These are phyloP conservation scores for Periconia sp. DNA, from an alignment of 2,329 filamentous ascomycete species.

Conservation along the genomic window DNA sequence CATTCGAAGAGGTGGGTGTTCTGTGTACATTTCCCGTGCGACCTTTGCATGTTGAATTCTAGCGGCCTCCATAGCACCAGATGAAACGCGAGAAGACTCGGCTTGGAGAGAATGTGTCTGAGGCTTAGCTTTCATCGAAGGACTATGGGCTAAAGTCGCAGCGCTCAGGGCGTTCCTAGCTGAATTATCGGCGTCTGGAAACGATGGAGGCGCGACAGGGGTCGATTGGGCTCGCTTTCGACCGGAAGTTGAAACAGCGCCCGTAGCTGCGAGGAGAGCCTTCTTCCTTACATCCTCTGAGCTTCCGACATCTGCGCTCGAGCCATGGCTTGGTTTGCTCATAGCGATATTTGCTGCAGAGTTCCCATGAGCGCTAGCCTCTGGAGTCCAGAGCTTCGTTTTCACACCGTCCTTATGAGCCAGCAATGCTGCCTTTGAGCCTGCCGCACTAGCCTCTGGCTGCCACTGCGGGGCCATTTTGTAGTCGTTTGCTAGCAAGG, in stretches of 20 bases:
- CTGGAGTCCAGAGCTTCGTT: constrained; percentile 59
- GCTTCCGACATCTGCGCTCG: constrained; percentile 54
- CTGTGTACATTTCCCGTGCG: constrained; percentile 77
- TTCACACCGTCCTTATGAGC: constrained; percentile 63
- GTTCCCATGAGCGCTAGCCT: constrained; percentile 61
- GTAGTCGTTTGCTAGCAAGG: constrained; percentile 65
- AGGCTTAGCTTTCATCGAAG: constrained; percentile 32
- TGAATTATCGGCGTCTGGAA: constrained; percentile 66
- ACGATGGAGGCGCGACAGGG: constrained; percentile 50
- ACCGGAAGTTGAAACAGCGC: constrained; percentile 66
- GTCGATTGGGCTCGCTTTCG: constrained; percentile 70
- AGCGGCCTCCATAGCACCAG: constrained; percentile 65
- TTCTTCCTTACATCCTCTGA: constrained; percentile 63
- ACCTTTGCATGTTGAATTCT: constrained; percentile 71
- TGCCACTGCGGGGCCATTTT: constrained; percentile 68
- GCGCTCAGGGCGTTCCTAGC: constrained; percentile 73
- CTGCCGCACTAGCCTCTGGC: constrained; percentile 67
- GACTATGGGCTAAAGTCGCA: constrained; percentile 69
- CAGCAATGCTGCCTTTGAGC: constrained; percentile 76
- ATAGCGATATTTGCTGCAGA: constrained; percentile 75
- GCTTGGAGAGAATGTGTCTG: constrained; percentile 10
- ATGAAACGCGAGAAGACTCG: constrained; percentile 50
- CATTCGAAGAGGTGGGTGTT: constrained; percentile 71
- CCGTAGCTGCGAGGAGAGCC: constrained; percentile 77
- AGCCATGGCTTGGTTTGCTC: constrained; percentile 56